These are phyloP conservation scores for Cordyceps javanica DNA, from an alignment of 2,329 filamentous ascomycete species.

Conservation along the genomic window DNA sequence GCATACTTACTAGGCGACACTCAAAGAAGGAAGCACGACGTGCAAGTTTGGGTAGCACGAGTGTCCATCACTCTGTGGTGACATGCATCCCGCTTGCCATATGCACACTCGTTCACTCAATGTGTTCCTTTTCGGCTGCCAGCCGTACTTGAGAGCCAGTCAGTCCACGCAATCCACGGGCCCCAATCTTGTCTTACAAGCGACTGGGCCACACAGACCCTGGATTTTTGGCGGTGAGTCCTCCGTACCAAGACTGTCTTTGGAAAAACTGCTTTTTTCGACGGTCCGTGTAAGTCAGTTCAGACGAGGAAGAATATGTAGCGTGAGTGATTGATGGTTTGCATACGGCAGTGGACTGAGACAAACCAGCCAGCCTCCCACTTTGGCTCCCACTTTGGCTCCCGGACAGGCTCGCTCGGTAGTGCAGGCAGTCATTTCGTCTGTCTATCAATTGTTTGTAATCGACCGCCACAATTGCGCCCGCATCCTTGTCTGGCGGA, in stretches of 20 bases:
- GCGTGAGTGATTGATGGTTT: background rate
- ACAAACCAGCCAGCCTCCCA: too few relatives aligned
- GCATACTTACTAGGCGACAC: background rate
- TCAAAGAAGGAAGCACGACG: background rate
- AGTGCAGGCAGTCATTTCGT: too few relatives aligned
- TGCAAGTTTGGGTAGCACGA: background rate
- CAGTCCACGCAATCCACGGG: background rate
- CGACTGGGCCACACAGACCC: background rate
- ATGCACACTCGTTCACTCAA: background rate
- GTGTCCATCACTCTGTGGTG: background rate
- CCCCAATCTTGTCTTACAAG: background rate
- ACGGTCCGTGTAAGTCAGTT: slow-evolving; percentile 4
- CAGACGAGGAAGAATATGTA: background rate
- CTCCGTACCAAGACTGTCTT: background rate
- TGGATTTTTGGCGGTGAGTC: slow-evolving; percentile 3
- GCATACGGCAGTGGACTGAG: background rate
- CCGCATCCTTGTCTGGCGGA: background rate
- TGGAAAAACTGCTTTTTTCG: background rate
- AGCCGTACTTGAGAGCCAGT: background rate
- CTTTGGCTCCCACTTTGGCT: too few relatives aligned
- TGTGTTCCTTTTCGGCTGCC: background rate
- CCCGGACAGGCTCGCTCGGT: too few relatives aligned
- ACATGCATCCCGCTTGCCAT: background rate
- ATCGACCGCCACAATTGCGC: background rate
- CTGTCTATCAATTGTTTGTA: too few relatives aligned